Conservation (phyloP, 306 rosid species). For the Delonix regia region DNA sequence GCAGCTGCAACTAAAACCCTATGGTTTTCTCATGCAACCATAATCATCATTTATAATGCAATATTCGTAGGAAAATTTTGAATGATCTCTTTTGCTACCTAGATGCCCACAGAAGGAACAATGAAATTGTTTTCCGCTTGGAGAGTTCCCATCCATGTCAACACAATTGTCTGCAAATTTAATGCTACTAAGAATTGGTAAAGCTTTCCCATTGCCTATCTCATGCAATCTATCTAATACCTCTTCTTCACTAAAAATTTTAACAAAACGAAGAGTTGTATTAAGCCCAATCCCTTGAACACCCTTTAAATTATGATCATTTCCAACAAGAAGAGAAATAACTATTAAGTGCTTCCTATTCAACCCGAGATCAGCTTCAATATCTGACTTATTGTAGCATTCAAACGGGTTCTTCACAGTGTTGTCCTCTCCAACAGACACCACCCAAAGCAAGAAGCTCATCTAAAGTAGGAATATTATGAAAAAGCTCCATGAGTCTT, state of each 20-base stretch:
- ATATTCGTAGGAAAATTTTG: constrained; percentile 56
- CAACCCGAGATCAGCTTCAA: constrained; percentile 80
- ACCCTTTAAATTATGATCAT: constrained; percentile 75
- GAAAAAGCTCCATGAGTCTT: too few species aligned
- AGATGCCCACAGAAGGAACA: too few species aligned
- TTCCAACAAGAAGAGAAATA: constrained; percentile 82
- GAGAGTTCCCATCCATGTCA: too few species aligned
- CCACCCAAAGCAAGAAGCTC: too few species aligned
- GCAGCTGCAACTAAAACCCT: constrained; percentile 76
- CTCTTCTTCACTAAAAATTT: constrained; percentile 68
- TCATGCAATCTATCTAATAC: constrained; percentile 63
- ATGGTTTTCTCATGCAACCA: constrained; percentile 68
- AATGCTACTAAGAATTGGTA: too few species aligned
- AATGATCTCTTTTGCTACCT: constrained; percentile 67
- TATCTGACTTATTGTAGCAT: too few species aligned
- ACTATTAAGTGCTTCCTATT: constrained; percentile 84
- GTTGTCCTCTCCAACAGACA: too few species aligned
- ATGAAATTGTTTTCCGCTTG: too few species aligned
- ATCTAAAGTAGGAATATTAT: too few species aligned
- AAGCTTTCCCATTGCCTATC: too few species aligned
- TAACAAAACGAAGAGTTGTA: constrained; percentile 70
- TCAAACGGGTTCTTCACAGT: too few species aligned
- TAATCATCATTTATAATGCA: constrained; percentile 46
- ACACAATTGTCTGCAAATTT: too few species aligned
- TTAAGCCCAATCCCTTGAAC: constrained; percentile 83